Evolutionary conservation across 2,329 filamentous ascomycete genomes (phyloP), one percentile per base, ranked within the genome.

Genomic region (Cordyceps farinosa): DNA sequence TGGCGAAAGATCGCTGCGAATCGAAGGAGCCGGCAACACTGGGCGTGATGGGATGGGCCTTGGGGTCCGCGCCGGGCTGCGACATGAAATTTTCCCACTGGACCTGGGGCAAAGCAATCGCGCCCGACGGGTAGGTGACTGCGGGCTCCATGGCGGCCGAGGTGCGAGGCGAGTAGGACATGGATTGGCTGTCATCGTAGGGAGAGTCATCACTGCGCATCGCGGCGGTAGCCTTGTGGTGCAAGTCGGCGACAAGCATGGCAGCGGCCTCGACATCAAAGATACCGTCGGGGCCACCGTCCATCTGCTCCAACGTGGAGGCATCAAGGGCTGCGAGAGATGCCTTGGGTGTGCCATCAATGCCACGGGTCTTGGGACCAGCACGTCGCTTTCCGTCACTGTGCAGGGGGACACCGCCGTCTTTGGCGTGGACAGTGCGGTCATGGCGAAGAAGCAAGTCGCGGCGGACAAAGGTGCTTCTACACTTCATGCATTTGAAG

Each of bases 401-500:
- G 77, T 96, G 92, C 53, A 98, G 86, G 68, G 94, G 94, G 59
- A 95, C 86, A 69, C 95, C 94, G 70, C 94, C 94, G 80, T 99
- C 95, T 80, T 98, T 98, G 66, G 95, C 95, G 79, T 99, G 95
- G 67, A 99, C 95, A 68, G 95, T 99, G 72, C 95, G 91, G 78
- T 99, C 95, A 81, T 99, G 95, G 76, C 95, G 90, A 69, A 99
- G 87, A 60, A 99, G 88, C 67, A 99, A 85, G 80, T 99, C 95
- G 78, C 95, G 91, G 76, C 95, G 91, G 71, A 99, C 95, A 76
- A 99, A 99, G 66, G 95, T 99, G 83, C 93, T 97, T 74, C 93
- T 87, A 79, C 95, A 99, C 81, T 99, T 99, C 82, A 92, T 85
- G 79, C 95, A 99, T 78, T 98, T 98, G 85, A 99, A 99, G 44